Evolutionary conservation across 2,329 filamentous ascomycete species (phyloP).

Genomic region (Apiospora marii): DNA sequence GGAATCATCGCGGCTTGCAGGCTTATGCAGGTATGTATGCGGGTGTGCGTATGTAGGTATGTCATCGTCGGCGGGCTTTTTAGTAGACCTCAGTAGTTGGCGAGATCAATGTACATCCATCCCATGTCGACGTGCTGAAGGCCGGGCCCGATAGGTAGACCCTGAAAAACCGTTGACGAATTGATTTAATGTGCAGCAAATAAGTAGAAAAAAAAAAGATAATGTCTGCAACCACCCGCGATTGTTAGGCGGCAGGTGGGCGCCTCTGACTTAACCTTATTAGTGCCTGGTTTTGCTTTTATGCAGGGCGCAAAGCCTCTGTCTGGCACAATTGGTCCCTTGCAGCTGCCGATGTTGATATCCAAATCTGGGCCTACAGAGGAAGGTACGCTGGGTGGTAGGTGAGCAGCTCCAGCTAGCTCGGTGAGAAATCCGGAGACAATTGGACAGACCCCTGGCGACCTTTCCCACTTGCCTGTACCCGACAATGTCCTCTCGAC

Average conservation of each 20-base stretch:
- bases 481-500: not conserved
- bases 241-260: not conserved
- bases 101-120: not conserved
- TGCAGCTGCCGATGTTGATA: constrained; percentile 7
- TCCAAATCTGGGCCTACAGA: not conserved
- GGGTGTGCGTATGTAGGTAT: constrained; percentile 1
- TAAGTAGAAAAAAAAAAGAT: not conserved
- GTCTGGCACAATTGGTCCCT: not conserved
- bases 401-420: constrained; percentile 12
- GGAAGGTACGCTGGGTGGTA: not conserved
- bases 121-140: not conserved
- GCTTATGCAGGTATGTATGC: constrained; percentile 5
- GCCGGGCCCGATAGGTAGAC: not conserved
- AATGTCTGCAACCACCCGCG: constrained; percentile 2
- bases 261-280: not conserved
- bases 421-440: constrained; percentile 20
- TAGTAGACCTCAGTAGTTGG: not conserved
- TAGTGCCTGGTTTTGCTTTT: not conserved
- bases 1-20: not conserved
- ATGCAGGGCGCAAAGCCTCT: constrained; percentile 10
- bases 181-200: not conserved
- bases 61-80: not conserved
- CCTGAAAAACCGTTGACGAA: constrained; percentile 2
- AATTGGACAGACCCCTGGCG: not conserved
- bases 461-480: not conserved